Base-by-base conservation (phyloP, 1,284 basidiomycete species). In the Irpex lacteus region DNA sequence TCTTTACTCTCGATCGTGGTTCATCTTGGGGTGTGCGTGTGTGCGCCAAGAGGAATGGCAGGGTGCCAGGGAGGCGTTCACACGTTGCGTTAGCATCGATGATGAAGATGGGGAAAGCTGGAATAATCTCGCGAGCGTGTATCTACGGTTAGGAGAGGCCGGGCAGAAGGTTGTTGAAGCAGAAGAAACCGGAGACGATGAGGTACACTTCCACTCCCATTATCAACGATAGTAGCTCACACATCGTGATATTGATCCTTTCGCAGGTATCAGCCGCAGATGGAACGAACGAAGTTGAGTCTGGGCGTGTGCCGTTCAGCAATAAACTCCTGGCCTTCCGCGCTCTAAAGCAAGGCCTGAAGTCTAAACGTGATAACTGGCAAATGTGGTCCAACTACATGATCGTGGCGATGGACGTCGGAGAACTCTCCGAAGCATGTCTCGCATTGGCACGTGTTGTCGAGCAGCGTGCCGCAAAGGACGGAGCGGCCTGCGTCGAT, bases 331-430 rank as follows among this genome's bases (percentile, higher is more conserved):
- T 96, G 50, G 98, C 98, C 0, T 98, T 95, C 84, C 90, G 91
- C n/a, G 97, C 98, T 9, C 89, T 99, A 50, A 90, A 92, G 69
- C 91, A 95, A 68, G 95, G 96, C 3, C 84, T 99, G 64, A 90
- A 89, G 69, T 88, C 86, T 73, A 85, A 86, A 60, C 93, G 94
- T 75, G 90, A 95, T 60, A 96, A 96, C 72, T 99, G 97, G 97
- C 86, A 94, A 15, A 96, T 99, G 87, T 99, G 98, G 98, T 84
- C 85, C 69, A 99, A 99, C 80, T 98, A 96, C 81, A 97, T 96
- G 92, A 82, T 98, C 69, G 91, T 99, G 44, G 86, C 94, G 6
- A 84, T 98, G 76, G 95, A 98, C 71, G 92, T 98, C 13, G 97
- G 96, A 5, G 93, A 98, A 76, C 83, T 98, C 54, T 81, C 87